Base-by-base conservation (phyloP, 257 asterid species). In the Penstemon eatonii region DNA sequence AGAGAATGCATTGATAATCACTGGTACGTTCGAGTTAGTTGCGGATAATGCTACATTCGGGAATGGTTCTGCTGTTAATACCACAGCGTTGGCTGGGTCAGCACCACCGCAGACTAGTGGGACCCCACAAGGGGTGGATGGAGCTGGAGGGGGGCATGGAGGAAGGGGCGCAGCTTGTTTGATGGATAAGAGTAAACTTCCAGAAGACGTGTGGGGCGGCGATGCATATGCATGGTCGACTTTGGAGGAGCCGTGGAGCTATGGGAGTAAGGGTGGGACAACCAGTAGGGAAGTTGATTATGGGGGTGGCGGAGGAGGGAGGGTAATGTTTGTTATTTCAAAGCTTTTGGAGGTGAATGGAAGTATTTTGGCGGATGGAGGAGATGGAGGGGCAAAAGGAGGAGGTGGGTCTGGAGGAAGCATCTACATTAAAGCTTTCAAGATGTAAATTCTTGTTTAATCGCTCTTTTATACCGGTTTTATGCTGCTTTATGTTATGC, bases 331-430 rank as follows among this genome's bases (percentile, higher is more conserved):
- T 70, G 8, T 78, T 49, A 84, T 89, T 49, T 55, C 61, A 0
- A 74, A 8, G 69, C 70, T 86, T 70, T 76, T 94, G 78, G 98
- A 94, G 75, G 87, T 94, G 84, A 89, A 91, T 76, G 98, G 96
- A 66, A 83, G 77, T 76, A 73, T 94, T 70, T 78, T 91, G 84
- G 96, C 90, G 56, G 91, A 89, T 76, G 99, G 99, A 67, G 99
- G 90, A 54, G 90, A 94, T 68, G 98, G 96, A 25, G 92, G 93
- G 61, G 70, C 78, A 19, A 87, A 74, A 76, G 99, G 98, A 4
- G 99, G 99, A 62, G 99, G 99, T 8, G 99, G 99, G 25, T 94
- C 99, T 50, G 99, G 98, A 56, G 99, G 99, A 66, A 94, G 99
- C 90, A 80, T 94, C 75, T 85, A 63, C 80, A 79, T 94, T 82